A percentile compares a stretch with the other conserved stretches of the same genome.
These are phyloP conservation scores for Coemansia sp. DNA, from an alignment of 192 early-diverging fungal species.

Conservation along the genomic window DNA sequence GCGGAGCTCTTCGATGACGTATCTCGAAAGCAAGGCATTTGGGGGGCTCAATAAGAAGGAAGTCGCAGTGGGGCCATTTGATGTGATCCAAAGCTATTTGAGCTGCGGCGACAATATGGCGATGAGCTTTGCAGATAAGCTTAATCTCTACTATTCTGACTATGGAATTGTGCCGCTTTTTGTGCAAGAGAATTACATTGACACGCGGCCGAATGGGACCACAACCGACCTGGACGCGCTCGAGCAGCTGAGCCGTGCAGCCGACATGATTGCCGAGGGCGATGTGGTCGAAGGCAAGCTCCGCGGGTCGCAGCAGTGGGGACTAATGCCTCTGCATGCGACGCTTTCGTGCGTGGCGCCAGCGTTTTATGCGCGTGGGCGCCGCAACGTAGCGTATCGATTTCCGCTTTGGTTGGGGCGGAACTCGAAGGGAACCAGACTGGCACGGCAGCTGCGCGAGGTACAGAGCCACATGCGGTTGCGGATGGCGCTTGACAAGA, in stretches of 20 bases:
- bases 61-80: constrained; percentile 67
- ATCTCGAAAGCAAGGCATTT: constrained; percentile 71
- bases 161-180: constrained; percentile 85
- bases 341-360: constrained; percentile 84
- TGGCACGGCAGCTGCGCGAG: constrained; percentile 69
- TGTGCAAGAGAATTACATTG: constrained; percentile 94
- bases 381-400: constrained; percentile 37
- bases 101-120: constrained; percentile 48
- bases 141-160: constrained; percentile 91
- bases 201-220: constrained; percentile 60
- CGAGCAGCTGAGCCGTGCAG: constrained; percentile 71
- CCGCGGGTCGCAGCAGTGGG: constrained; percentile 84
- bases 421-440: constrained; percentile 77
- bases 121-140: constrained; percentile 67
- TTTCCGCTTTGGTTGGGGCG: constrained; percentile 82
- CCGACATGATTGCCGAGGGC: constrained; percentile 80
- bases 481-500: constrained; percentile 77
- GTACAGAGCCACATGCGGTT: constrained; percentile 87
- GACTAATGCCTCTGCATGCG: constrained; percentile 84
- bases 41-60: constrained; percentile 59
- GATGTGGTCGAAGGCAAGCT: constrained; percentile 79
- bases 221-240: constrained; percentile 48
- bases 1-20: constrained; percentile 64
- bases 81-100: constrained; percentile 69
- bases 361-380: constrained; percentile 76